Conservation (phyloP, 352 stramenopile species). For the Pythium dissotocum region DNA sequence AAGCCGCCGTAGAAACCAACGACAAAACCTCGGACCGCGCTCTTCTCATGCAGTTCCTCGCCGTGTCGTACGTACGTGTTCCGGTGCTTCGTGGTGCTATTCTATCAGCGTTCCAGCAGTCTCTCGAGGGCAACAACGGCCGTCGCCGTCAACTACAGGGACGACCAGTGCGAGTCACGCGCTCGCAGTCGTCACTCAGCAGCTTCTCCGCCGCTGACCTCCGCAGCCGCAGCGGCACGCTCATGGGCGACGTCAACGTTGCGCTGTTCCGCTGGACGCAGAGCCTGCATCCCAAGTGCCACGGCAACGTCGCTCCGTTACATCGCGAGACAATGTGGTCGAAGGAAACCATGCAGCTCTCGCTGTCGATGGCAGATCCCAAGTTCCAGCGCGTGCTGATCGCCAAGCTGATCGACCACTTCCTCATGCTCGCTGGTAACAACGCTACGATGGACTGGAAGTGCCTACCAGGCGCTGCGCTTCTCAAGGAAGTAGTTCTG, state of each 20-base stretch:
- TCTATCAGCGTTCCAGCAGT: conserved; percentile 40
- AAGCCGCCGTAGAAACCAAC: conserved; percentile 10
- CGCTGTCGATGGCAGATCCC: background rate
- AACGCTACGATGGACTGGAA: conserved; percentile 60
- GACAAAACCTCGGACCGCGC: conserved; percentile 16
- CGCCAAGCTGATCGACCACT: conserved; percentile 58
- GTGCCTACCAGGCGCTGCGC: conserved; percentile 48
- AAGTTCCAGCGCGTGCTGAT: conserved; percentile 36
- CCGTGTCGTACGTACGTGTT: conserved; percentile 56
- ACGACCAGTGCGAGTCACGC: conserved; percentile 15
- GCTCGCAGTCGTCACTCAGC: background rate
- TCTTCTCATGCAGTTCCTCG: conserved; percentile 46
- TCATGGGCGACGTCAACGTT: conserved; percentile 45
- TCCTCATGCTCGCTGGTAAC: conserved; percentile 40
- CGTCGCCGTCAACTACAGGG: conserved; percentile 4
- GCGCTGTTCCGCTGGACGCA: conserved; percentile 62
- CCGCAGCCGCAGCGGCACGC: conserved; percentile 35
- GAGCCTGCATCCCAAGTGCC: conserved; percentile 52
- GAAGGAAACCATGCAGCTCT: conserved; percentile 39
- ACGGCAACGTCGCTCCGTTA: conserved; percentile 41
- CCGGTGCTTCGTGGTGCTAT: conserved; percentile 56
- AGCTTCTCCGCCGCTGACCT: background rate
- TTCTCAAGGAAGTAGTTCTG: conserved; percentile 47
- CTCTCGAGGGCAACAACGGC: conserved; percentile 22
- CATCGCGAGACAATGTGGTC: conserved; percentile 53